Evolutionary conservation across 2,329 filamentous ascomycete genomes (phyloP), one percentile per base, ranked within the genome.

Genomic region (Uncinocarpus reesii): DNA sequence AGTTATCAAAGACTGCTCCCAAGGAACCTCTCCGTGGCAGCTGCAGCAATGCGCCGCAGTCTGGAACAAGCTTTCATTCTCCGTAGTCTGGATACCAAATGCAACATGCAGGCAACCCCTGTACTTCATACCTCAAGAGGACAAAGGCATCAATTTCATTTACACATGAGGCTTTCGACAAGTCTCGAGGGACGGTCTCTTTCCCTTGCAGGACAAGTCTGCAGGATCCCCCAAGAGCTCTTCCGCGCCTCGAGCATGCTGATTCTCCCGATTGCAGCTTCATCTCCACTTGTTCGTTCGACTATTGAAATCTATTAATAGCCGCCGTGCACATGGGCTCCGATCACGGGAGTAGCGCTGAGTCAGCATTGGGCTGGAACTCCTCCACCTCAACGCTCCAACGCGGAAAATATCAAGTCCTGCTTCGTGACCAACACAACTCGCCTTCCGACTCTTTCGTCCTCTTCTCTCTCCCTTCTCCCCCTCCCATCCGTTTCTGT

Each of bases 401-500:
- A 20, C n/a, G 16, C 8, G 45, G 36, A 47, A 47, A 47, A 47
- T 47, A 47, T 47, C 37, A 20, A 41, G 36, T 18, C 24, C 35
- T 4, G 10, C 11, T 11, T 26, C 18, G 6, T 23, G 11, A 15
- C 29, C 26, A 31, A 24, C 29, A 24, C 20, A n/a, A 18, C 31
- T 15, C 24, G 10, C 46, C 29, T 29, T 49, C 21, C 11, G 13
- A 7, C 2, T 47, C 35, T 23, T 50, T 26, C 31, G 42, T 24
- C 37, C 26, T 44, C 35, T 47, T 52, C 42, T 48, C 52, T 47
- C 52, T 56, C 47, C 48, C 42, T 48, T 32, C 50, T 51, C 50
- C 54, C 54, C 53, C 52, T 54, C 53, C 50, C 48, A 47, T 49
- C 53, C 41, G 45, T 36, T 42, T 36, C 49, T 15, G 1, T n/a